phyloP scores from a whole-genome alignment of 2,329 filamentous ascomycete species.

The Fusarium sp. region DNA sequence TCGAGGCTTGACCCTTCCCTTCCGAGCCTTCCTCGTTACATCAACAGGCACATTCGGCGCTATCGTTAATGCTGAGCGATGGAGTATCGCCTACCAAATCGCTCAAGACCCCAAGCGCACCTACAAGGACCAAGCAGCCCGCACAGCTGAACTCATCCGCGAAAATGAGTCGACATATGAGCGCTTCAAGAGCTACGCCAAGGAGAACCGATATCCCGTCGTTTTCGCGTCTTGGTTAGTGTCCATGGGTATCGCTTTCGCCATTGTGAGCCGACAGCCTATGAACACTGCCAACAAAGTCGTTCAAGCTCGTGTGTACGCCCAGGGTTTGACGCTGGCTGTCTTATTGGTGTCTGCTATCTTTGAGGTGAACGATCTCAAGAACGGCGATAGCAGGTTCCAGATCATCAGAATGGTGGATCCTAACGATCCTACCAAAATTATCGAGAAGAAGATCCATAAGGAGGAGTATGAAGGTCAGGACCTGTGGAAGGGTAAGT shows the following conservation, averaged over 20 bases:
- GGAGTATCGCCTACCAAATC: constrained; percentile 73
- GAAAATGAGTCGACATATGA: constrained; percentile 68
- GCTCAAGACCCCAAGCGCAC: constrained; percentile 73
- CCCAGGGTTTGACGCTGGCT: constrained; percentile 87
- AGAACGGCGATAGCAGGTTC: constrained; percentile 80
- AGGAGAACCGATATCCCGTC: constrained; percentile 86
- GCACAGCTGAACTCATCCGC: constrained; percentile 66
- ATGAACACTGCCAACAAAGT: constrained; percentile 85
- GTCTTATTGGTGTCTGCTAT: constrained; percentile 84
- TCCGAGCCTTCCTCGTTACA: constrained; percentile 89
- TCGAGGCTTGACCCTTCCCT: constrained; percentile 84
- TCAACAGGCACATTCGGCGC: constrained; percentile 85
- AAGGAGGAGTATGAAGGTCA: constrained; percentile 89
- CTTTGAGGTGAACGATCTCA: constrained; percentile 83
- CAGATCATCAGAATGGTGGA: constrained; percentile 85
- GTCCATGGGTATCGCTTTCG: constrained; percentile 80
- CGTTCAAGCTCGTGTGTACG: constrained; percentile 94
- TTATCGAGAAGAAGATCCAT: constrained; percentile 88
- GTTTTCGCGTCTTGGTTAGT: constrained; percentile 89
- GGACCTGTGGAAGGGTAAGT: constrained; percentile 89
- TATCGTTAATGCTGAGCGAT: constrained; percentile 88
- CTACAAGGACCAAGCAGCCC: constrained; percentile 74
- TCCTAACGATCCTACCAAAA: constrained; percentile 84
- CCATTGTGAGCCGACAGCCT: constrained; percentile 80
- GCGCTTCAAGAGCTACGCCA: constrained; percentile 77